A percentile compares a stretch with the other conserved stretches of the same genome.
Evolutionary conservation across 306 rosid genomes (phyloP).

Genomic region (Carpinus viminea): DNA sequence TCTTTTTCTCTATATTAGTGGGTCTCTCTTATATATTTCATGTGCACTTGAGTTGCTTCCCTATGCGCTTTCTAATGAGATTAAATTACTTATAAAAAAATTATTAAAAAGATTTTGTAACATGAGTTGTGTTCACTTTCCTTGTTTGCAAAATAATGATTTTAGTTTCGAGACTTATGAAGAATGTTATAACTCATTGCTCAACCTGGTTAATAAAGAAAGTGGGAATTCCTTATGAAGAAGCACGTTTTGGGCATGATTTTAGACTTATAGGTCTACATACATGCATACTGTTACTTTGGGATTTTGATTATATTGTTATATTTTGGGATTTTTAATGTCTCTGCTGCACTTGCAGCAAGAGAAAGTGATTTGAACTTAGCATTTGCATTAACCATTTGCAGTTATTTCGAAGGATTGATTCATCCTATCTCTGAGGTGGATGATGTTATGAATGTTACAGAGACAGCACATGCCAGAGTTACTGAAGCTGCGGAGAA

Average conservation of each 20-base stretch:
- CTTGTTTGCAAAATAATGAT: not conserved
- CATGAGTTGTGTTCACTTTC: not conserved
- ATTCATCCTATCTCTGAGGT: slow-evolving; percentile 75
- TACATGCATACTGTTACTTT: not conserved
- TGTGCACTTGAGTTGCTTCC: too few species aligned
- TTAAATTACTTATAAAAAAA: not conserved
- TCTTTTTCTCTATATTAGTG: too few species aligned
- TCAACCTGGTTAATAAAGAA: slow-evolving; percentile 1
- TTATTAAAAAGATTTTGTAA: not conserved
- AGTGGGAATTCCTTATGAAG: not conserved
- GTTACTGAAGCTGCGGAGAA: slow-evolving; percentile 87
- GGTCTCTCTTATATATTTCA: too few species aligned
- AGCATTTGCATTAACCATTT: slow-evolving; percentile 10
- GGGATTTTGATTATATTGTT: not conserved
- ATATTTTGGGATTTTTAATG: not conserved
- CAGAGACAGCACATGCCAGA: slow-evolving; percentile 44
- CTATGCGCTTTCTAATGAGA: too few species aligned
- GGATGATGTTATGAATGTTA: slow-evolving; percentile 59
- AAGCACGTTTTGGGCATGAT: not conserved
- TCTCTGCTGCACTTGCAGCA: not conserved
- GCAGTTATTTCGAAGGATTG: slow-evolving; percentile 94
- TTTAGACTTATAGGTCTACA: not conserved
- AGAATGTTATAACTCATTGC: not conserved
- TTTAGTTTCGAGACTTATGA: not conserved
- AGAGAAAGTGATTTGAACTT: not conserved